A percentile compares a stretch with the other conserved stretches of the same genome.
Conservation (phyloP, 306 rosid genomes). For the Prosopis cineraria region DNA sequence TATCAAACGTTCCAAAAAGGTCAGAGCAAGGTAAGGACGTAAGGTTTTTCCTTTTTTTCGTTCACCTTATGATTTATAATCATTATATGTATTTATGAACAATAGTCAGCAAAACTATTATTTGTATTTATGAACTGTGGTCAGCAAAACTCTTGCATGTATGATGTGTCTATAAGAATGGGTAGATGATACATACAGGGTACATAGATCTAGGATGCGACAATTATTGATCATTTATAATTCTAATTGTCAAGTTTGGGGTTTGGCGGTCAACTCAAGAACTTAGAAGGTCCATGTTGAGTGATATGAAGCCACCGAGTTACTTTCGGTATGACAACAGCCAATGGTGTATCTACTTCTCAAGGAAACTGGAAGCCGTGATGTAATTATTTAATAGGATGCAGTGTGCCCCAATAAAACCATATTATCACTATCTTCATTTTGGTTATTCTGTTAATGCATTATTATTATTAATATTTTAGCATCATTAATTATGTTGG, state of each 20-base stretch:
- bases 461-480: neutral
- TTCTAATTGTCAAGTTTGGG: no score
- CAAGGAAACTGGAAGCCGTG: no score
- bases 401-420: neutral
- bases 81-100: neutral
- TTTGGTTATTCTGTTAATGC: neutral
- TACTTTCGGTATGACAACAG: neutral
- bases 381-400: neutral
- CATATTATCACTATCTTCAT: neutral
- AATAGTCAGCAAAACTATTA: no score
- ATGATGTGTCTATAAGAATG: neutral
- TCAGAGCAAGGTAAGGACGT: constrained; percentile 77
- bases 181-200: neutral
- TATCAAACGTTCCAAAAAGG: constrained; percentile 71
- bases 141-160: neutral
- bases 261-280: neutral
- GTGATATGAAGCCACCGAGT: neutral
- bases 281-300: neutral
- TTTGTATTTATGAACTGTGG: neutral
- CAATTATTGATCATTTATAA: no score
- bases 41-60: neutral
- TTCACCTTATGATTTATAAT: neutral
- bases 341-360: no score
- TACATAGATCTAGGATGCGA: neutral
- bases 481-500: neutral